phyloP scores from a whole-genome alignment of 164 flowering plant species.

The Nymphaea colorata region DNA sequence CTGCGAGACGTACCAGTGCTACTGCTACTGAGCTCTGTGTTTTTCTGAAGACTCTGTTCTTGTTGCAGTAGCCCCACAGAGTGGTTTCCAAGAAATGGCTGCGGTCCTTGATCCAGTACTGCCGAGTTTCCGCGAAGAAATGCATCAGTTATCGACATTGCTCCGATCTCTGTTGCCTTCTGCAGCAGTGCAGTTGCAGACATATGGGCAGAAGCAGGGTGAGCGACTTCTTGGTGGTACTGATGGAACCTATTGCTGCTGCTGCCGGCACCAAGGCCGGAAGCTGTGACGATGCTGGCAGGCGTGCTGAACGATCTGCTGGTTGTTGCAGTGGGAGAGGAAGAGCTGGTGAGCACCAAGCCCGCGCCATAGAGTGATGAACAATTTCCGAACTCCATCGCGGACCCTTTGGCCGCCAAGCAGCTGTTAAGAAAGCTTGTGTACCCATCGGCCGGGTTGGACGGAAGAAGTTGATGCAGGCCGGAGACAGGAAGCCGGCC shows the following conservation, averaged over 20 bases:
- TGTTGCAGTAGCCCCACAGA: background rate
- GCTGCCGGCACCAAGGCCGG: background rate
- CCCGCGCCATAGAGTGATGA: background rate
- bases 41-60: background rate
- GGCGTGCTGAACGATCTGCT: background rate
- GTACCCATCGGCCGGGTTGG: background rate
- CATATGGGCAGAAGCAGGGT: constrained; percentile 22
- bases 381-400: background rate
- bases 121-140: background rate
- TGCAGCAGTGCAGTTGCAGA: constrained; percentile 88
- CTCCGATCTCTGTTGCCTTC: constrained; percentile 79
- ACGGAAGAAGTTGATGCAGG: background rate
- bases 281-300: background rate
- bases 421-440: background rate
- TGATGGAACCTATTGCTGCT: background rate
- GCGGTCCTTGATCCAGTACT: background rate
- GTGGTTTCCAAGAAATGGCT: background rate
- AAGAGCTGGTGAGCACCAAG: background rate
- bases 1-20: background rate
- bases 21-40: background rate
- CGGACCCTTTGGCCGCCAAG: background rate
- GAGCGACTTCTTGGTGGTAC: background rate
- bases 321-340: background rate
- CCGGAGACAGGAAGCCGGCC: background rate
- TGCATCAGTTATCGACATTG: constrained; percentile 18